Percentiles rank a stretch among this genome's conserved stretches.
Conservation (phyloP, 148 eudicot genomes). For the Rhododendron griersonianum region DNA sequence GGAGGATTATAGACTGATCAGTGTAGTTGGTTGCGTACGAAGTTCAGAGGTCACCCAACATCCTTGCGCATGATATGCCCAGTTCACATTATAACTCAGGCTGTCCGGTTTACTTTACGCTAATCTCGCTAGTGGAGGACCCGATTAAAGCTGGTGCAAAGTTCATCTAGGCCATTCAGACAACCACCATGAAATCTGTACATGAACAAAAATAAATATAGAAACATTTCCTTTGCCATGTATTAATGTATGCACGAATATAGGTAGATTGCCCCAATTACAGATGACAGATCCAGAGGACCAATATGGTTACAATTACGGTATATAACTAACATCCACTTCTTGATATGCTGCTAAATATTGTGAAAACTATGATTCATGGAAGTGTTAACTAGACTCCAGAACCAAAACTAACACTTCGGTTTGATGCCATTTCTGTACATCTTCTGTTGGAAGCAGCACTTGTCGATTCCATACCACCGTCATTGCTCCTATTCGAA, state of each 20-base stretch:
- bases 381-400: not conserved
- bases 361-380: not conserved
- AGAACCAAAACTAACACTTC: slow-evolving; percentile 6
- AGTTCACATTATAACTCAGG: not conserved
- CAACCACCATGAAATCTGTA: not conserved
- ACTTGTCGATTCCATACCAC: not conserved
- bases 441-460: slow-evolving; percentile 2
- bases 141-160: not conserved
- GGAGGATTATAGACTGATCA: too few species aligned
- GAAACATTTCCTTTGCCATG: not conserved
- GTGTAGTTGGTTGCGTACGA: too few species aligned
- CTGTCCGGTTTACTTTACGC: not conserved
- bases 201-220: not conserved
- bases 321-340: not conserved
- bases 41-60: not conserved
- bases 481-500: slow-evolving; percentile 18
- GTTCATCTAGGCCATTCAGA: not conserved
- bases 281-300: not conserved
- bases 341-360: not conserved
- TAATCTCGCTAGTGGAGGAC: not conserved
- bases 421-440: slow-evolving; percentile 9
- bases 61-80: not conserved
- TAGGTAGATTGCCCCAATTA: not conserved
- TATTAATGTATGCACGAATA: not conserved
- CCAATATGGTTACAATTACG: not conserved